phyloP scores from a whole-genome alignment of 495 filamentous ascomycete species.

The Tirmania nivea region DNA sequence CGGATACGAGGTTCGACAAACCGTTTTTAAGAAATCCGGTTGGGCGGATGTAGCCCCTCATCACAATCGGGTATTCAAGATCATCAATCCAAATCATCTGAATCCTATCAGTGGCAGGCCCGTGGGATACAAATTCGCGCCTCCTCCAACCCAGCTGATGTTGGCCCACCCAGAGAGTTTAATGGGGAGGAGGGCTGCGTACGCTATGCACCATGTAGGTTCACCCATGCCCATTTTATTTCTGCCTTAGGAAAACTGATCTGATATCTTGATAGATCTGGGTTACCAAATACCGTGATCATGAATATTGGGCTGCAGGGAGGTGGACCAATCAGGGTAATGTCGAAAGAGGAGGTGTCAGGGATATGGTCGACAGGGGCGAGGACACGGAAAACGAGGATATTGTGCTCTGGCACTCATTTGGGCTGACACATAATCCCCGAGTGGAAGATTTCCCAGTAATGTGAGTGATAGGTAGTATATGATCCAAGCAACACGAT shows the following conservation, averaged over 20 bases:
- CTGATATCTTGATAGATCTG: constrained; percentile 8
- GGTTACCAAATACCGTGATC: constrained; percentile 22
- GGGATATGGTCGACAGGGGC: constrained; percentile 22
- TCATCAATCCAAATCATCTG: constrained; percentile 26
- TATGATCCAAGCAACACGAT: constrained; percentile 36
- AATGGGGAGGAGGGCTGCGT: constrained; percentile 21
- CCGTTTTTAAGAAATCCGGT: constrained; percentile 24
- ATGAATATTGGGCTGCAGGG: constrained; percentile 24
- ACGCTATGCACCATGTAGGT: constrained; percentile 18
- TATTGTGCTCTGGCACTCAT: constrained; percentile 39
- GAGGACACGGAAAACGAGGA: constrained; percentile 25
- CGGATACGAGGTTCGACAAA: constrained; percentile 27
- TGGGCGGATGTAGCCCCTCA: constrained; percentile 28
- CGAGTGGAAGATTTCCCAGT: constrained; percentile 41
- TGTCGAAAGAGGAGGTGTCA: constrained; percentile 23
- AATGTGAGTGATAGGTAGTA: constrained; percentile 27
- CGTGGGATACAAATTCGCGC: constrained; percentile 22
- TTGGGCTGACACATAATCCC: constrained; percentile 39
- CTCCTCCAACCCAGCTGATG: constrained; percentile 19
- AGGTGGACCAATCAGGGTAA: constrained; percentile 26
- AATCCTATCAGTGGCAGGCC: constrained; percentile 22
- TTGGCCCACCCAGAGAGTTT: constrained; percentile 21
- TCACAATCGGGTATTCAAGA: constrained; percentile 28
- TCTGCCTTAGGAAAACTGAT: neutral
- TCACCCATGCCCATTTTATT: neutral